Evolutionary conservation across 306 rosid species (phyloP).

Genomic region (Astragalus membranaceus): DNA sequence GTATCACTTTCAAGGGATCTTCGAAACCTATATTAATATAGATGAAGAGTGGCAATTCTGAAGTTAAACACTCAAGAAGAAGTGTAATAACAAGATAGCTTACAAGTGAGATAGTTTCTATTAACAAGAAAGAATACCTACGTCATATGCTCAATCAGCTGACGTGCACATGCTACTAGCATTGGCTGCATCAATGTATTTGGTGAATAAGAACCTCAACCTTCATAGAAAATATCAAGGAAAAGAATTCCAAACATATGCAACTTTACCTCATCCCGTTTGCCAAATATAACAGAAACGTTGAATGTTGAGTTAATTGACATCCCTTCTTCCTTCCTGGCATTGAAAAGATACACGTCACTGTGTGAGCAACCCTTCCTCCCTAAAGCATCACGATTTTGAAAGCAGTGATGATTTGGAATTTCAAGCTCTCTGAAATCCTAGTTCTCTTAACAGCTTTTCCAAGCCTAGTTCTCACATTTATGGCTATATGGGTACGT

Average conservation of each 20-base stretch:
- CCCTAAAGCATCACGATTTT: not conserved
- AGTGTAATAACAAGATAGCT: not conserved
- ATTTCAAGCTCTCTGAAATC: constrained; percentile 7
- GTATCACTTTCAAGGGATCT: not conserved
- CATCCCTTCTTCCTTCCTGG: constrained; percentile 87
- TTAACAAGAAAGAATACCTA: constrained; percentile 15
- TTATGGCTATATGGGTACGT: not conserved
- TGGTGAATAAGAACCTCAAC: constrained; percentile 2
- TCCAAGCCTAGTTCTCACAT: not conserved
- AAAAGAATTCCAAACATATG: not conserved
- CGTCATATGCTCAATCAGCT: constrained; percentile 75
- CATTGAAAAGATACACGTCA: constrained; percentile 3
- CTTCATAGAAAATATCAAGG: constrained; percentile 6
- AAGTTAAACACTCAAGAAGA: not conserved
- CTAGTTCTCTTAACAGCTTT: not conserved
- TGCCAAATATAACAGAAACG: constrained; percentile 82
- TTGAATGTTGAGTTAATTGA: constrained; percentile 69
- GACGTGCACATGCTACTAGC: constrained; percentile 88
- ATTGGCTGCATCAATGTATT: constrained; percentile 55
- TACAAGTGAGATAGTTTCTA: not conserved
- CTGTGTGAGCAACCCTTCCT: constrained; percentile 11
- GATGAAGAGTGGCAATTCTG: not conserved
- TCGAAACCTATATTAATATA: not conserved
- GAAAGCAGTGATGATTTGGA: not conserved
- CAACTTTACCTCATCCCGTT: constrained; percentile 78